Conservation (phyloP, 129 eudicot genomes). For the Chrysanthemum makinoi region DNA sequence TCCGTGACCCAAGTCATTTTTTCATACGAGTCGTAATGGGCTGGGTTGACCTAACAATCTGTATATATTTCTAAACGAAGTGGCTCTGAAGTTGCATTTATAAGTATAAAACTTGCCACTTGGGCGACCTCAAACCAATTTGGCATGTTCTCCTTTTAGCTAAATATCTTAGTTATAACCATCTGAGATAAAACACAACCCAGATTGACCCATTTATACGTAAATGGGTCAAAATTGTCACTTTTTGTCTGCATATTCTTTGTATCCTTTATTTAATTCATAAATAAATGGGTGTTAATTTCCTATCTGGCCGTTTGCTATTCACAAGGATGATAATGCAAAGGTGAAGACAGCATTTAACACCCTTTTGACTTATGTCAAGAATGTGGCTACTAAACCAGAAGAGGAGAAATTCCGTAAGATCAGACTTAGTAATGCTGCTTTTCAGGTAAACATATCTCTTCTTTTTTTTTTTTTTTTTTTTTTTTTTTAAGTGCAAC, state of each 20-base stretch:
- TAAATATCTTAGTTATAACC: neutral
- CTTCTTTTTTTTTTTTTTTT: too few relatives aligned
- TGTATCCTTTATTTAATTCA: too few relatives aligned
- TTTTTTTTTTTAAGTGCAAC: too few relatives aligned
- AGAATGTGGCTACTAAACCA: slow-evolving; percentile 83
- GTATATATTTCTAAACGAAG: too few relatives aligned
- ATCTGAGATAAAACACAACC: neutral
- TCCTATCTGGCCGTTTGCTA: neutral
- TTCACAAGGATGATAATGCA: slow-evolving; percentile 69
- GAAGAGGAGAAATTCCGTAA: slow-evolving; percentile 88
- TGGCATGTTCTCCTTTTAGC: neutral
- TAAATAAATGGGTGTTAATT: neutral
- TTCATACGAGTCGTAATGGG: too few relatives aligned
- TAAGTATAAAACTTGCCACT: neutral
- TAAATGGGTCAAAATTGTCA: neutral
- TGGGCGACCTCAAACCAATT: neutral
- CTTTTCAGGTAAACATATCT: slow-evolving; percentile 64
- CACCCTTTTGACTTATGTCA: slow-evolving; percentile 68
- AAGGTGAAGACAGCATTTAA: slow-evolving; percentile 86
- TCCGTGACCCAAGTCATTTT: too few relatives aligned
- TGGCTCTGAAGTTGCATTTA: too few relatives aligned
- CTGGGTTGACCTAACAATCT: too few relatives aligned
- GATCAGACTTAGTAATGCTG: slow-evolving; percentile 76
- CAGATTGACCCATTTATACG: neutral
- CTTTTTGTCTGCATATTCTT: neutral